Base-by-base conservation (phyloP, 1,139 yeast genomes). In the Spencermartinsiella ligniputridi region DNA sequence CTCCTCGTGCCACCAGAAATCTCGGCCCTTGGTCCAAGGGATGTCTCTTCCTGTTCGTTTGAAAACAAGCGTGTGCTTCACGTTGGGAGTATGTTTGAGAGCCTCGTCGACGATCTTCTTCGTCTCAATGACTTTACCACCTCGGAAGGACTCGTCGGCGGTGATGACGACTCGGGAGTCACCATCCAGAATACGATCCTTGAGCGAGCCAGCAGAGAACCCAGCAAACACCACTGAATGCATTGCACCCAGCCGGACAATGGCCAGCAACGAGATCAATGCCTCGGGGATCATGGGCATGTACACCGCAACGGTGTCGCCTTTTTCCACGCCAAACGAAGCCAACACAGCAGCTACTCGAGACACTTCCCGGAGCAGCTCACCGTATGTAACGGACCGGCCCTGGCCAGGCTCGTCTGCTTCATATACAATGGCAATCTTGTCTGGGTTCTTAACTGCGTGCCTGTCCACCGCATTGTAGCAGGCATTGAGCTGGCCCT, bases 271-370 rank as follows among this genome's bases (percentile, higher is more conserved):
- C 53, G 98, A 89, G 55, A 90, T 76, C 48, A 90, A 78, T 45
- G 97, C 96, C 68, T 88, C 95, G 44, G 96, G 88, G 52, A 88
- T 89, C 97, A 90, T 92, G 63, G 98, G 97, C 70, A 90, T 72
- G 70, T 90, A 90, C 54, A 90, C 84, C 50, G 97, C 97, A 50
- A 90, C 97, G 36, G 95, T 87, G 66, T 90, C 98, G 65, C 97
- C 97, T 67, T 86, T 85, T 55, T 73, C 68, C 59, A 90, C 81
- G 51, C 97, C 97, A 88, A 95, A 86, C 45, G 81, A 74, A 59
- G 78, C 69, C 64, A 92, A 77, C 30, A 88, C 87, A 60, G 90
- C 94, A 22, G 97, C 96, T 41, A 86, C 88, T 63, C 83, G 80
- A 53, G 88, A 83, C 35, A 90, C 96, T 63, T 88, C 88, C 58